Base-by-base conservation (phyloP, 306 rosid genomes). In the Clitoria ternatea region DNA sequence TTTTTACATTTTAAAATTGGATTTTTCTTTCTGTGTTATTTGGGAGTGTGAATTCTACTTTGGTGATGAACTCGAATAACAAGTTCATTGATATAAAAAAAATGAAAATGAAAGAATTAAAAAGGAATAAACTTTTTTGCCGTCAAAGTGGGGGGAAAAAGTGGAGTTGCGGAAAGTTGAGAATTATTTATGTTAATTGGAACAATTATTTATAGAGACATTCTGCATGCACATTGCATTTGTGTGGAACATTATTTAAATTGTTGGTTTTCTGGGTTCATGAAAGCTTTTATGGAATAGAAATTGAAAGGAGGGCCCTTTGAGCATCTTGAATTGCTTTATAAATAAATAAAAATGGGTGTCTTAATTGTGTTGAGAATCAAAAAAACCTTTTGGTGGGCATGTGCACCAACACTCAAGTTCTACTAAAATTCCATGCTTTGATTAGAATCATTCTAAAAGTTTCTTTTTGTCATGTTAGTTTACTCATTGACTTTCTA, bases 401-500 rank as follows among this genome's bases (percentile, higher is more conserved):
- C 77, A 78, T 78, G 82, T 71, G 77, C 66, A 73, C 59, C 33
- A 57, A 29, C 43, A 59, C 36, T 67, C 43, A 49, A 79, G 64
- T 56, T 70, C 74, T 49, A 27, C 20, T 27, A 43, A 74, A 69
- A 61, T 68, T 50, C 42, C 67, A 55, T 74, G 67, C 59, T 62
- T 53, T 62, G 8, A 29, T 75, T 74, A 62, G 64, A 74, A 62
- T 69, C 69, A 20, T 47, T 43, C 69, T 54, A 62, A 80, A 78
- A 69, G 80, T 36, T 52, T 55, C 61, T 30, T 67, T 67, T 67
- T 49, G 72, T 67, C 66, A 49, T 4, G 45, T 67, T 67, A 42
- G 27, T 40, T 67, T 72, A 60, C 48, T 73, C 3, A 73, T 40
- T 27, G 20, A 50, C 75, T 60, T 59, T 73, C 33, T 71, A 67